Evolutionary conservation across 2,329 filamentous ascomycete species (phyloP), one percentile per base, ranked within the genome.

Genomic region (Aspergillus pseudotamarii): DNA sequence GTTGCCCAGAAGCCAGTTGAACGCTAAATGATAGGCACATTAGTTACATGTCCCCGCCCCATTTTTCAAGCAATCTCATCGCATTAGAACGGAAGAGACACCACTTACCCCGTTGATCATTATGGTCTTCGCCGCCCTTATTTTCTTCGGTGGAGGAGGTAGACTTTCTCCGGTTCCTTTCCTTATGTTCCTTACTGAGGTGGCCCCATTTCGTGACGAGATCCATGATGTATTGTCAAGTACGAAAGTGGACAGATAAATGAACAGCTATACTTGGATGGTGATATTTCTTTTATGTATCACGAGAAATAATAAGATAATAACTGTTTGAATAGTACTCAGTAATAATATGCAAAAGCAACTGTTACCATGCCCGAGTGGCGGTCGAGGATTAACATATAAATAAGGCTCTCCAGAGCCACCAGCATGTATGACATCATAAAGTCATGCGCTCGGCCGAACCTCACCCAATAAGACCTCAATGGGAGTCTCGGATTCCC

Each of bases 1-100:
- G 19, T 56, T 65, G 4, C 63, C 63, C 69, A 89, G 83, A 2
- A 87, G 86, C 1, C 89, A 75, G 66, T 89, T 90, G 68, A 90
- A 10, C 84, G 76, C 88, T 87, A 38, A n/a, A n/a, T 4, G 21
- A 45, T 23, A 2, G 8, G 32, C 19, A 10, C 51, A 55, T 59
- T 48, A 58, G 55, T 51, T 5, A 5, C n/a, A 16, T 14, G 1
- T 4, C 26, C 21, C 34, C 21, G 16, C 19, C n/a, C 26, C n/a
- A 32, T 38, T 30, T 30, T 26, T 16, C 34, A 23, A 50, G 26
- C 34, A 36, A 36, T 26, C 45, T n/a, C 10, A 43, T 28, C 21
- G 16, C 30, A 41, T 23, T 21, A 14, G 10, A 23, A 19, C 4
- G 14, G 23, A 14, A 41, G n/a, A 30, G 19, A n/a, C 14, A 26